Percentiles rank a stretch among this genome's conserved stretches.
Evolutionary conservation across 495 filamentous ascomycete genomes (phyloP).

Genomic region (Pseudevernia furfuracea): DNA sequence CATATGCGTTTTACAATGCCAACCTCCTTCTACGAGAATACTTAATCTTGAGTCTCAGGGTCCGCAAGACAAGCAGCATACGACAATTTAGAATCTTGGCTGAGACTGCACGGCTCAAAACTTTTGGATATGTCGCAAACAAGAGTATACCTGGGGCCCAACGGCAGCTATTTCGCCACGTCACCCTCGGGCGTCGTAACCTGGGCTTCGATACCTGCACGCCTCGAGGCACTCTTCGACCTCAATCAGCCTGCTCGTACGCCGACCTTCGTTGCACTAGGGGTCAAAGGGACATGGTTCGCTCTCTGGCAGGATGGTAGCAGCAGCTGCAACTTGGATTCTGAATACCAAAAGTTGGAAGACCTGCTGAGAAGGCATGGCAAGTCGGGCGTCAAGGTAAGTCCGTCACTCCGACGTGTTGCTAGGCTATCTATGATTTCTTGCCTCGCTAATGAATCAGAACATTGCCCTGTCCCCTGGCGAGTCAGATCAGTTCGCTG

Average conservation of each 20-base stretch:
- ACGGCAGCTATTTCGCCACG: neutral
- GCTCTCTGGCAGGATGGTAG: conserved; percentile 3
- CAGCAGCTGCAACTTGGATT: neutral
- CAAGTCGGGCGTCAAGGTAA: conserved; percentile 5
- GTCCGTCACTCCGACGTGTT: neutral
- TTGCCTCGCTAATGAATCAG: neutral
- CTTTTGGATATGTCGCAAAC: neutral
- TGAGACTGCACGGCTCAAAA: neutral
- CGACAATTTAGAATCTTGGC: conserved; percentile 3
- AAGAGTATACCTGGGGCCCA: neutral
- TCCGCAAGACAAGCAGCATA: neutral
- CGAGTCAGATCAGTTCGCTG: conserved; percentile 1
- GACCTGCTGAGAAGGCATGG: conserved; percentile 2
- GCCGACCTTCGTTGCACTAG: neutral
- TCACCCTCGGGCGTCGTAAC: neutral
- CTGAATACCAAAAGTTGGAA: neutral
- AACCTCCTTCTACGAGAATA: neutral
- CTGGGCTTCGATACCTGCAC: neutral
- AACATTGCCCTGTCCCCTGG: neutral
- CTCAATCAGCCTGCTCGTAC: neutral
- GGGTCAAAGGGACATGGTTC: conserved; percentile 4
- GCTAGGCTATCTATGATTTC: neutral
- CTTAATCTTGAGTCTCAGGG: neutral
- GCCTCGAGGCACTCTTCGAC: neutral
- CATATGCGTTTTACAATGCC: neutral